These are phyloP conservation scores for Gaeumannomyces sp. DNA, from an alignment of 2,329 filamentous ascomycete species.

Conservation along the genomic window DNA sequence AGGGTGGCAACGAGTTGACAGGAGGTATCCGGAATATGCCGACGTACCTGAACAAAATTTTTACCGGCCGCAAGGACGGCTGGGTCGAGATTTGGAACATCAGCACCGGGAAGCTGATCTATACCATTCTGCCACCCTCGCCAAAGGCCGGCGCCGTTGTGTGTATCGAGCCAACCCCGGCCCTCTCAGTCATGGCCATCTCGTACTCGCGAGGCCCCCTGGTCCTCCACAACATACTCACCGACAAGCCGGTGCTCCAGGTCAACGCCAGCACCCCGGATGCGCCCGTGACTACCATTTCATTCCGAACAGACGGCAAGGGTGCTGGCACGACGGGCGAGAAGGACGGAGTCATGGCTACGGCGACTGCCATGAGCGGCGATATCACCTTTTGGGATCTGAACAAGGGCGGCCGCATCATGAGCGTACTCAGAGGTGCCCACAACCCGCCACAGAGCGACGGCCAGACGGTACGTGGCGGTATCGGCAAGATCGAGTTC, in stretches of 20 bases:
- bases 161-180: constrained; percentile 76
- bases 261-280: constrained; percentile 61
- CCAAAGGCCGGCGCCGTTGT: constrained; percentile 75
- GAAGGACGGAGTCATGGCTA: constrained; percentile 89
- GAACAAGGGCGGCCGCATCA: constrained; percentile 79
- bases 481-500: constrained; percentile 84
- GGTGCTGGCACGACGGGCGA: constrained; percentile 85
- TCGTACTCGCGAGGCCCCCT: constrained; percentile 77
- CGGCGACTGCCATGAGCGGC: constrained; percentile 68
- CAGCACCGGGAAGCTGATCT: constrained; percentile 83
- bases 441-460: constrained; percentile 67
- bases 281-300: constrained; percentile 69
- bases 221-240: constrained; percentile 73
- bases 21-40: constrained; percentile 82
- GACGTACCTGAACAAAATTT: constrained; percentile 93
- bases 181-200: constrained; percentile 78
- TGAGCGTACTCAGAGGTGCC: constrained; percentile 79
- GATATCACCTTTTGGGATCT: constrained; percentile 97
- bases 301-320: constrained; percentile 82
- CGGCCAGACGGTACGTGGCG: constrained; percentile 57
- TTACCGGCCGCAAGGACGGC: constrained; percentile 81
- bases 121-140: constrained; percentile 75
- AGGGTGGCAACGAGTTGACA: constrained; percentile 62
- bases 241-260: constrained; percentile 65
- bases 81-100: constrained; percentile 97